Conservation (phyloP, 192 early-diverging fungal species). For the Backusella psychrophila region DNA sequence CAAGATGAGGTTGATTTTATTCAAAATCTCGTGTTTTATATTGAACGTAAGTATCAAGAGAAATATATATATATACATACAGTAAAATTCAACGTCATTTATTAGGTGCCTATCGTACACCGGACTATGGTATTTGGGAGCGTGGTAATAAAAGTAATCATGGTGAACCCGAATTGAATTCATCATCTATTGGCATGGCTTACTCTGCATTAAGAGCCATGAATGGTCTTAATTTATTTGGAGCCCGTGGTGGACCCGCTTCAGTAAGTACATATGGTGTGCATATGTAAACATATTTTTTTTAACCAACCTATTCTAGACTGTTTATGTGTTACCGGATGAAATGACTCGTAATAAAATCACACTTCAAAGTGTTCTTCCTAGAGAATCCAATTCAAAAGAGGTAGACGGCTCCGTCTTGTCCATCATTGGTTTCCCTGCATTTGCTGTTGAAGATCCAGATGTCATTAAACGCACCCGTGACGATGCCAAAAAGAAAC, state of each 20-base stretch:
- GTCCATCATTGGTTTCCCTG: conserved; percentile 85
- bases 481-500: conserved; percentile 75
- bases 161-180: conserved; percentile 83
- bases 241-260: conserved; percentile 69
- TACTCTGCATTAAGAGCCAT: conserved; percentile 83
- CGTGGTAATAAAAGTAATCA: conserved; percentile 88
- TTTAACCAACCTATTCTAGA: conserved; percentile 32
- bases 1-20: conserved; percentile 84
- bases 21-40: conserved; percentile 88
- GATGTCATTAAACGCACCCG: conserved; percentile 62
- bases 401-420: conserved; percentile 84
- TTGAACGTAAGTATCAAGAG: conserved; percentile 62
- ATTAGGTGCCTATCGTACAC: conserved; percentile 67
- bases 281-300: not conserved
- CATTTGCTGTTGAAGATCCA: conserved; percentile 76
- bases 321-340: conserved; percentile 83
- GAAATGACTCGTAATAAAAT: conserved; percentile 81
- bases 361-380: conserved; percentile 73
- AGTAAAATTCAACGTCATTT: too few relatives aligned
- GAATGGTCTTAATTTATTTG: conserved; percentile 85
- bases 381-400: conserved; percentile 84
- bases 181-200: conserved; percentile 86
- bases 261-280: conserved; percentile 46
- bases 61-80: too few relatives aligned
- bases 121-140: conserved; percentile 90